A percentile compares a stretch with the other conserved stretches of the same genome.
Conservation (phyloP, 2,329 filamentous ascomycete genomes). For the Cladosporium sp. region DNA sequence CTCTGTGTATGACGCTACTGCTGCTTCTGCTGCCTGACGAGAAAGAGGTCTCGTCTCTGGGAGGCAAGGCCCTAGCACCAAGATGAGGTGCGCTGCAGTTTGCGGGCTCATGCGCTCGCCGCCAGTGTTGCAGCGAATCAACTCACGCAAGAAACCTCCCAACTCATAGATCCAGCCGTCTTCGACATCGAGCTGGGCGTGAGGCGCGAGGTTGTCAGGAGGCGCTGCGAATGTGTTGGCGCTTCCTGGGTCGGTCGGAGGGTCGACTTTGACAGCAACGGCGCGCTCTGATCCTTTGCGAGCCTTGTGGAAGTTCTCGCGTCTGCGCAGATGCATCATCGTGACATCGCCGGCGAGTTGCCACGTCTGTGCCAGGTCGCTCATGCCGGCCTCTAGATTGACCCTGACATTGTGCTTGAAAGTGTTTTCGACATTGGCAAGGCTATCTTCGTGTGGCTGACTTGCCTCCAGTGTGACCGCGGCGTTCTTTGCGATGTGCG, state of each 20-base stretch:
- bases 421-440: background rate
- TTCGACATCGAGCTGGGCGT: slow-evolving; percentile 23
- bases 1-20: slow-evolving; percentile 37
- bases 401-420: slow-evolving; percentile 3
- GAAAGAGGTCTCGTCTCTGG: slow-evolving; percentile 37
- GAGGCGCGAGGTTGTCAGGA: background rate
- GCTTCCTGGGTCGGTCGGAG: background rate
- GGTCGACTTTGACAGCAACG: slow-evolving; percentile 1
- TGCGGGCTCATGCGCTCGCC: slow-evolving; percentile 41
- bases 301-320: slow-evolving; percentile 1
- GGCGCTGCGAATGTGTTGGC: background rate
- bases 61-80: slow-evolving; percentile 44
- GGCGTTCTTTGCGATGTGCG: slow-evolving; percentile 4
- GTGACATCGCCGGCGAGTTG: slow-evolving; percentile 9
- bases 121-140: slow-evolving; percentile 39
- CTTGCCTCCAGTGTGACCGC: slow-evolving; percentile 34
- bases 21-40: slow-evolving; percentile 28
- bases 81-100: slow-evolving; percentile 43
- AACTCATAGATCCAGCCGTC: slow-evolving; percentile 35
- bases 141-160: slow-evolving; percentile 39
- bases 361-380: slow-evolving; percentile 3
- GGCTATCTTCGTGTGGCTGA: slow-evolving; percentile 16
- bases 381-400: slow-evolving; percentile 4
- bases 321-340: slow-evolving; percentile 6
- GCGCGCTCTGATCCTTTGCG: background rate